Evolutionary conservation across 169 alveolate genomes (phyloP), one percentile per base, ranked within the genome.

Genomic region (Toxoplasma gondii): DNA sequence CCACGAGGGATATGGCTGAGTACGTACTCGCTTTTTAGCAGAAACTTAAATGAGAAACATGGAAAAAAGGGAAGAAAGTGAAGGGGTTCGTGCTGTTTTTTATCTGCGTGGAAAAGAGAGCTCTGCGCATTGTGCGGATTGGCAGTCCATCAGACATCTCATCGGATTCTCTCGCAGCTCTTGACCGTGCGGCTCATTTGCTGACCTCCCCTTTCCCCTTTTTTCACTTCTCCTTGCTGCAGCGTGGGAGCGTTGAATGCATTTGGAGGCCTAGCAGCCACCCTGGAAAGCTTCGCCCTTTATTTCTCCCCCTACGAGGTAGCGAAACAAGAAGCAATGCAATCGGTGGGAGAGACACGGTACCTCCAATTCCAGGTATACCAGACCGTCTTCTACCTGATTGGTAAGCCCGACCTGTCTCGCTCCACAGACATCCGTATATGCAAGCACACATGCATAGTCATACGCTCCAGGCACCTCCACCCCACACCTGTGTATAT

Each of bases 211-310:
- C 12, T 49, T 12, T 49, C 22, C 58, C 58, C 12, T 4, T 12
- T 4, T 49, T 4, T 12, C 58, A 12, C 12, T 12, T 49, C 12
- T 49, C 58, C 12, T 4, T 49, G 58, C 74, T 64, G n/a, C 74
- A 64, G 74, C 9, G 99, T 98, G 88, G 99, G 99, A 12, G 95
- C 97, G 81, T 97, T 98, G 95, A 99, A 98, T 87, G 96, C 98
- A 70, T 97, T 98, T 88, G 99, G 98, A 58, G 99, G 99, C 27
- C 93, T 98, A 54, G 99, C 99, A 44, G 99, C 92, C 39, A 53
- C 95, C 0, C 24, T 92, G 34, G 95, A 80, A 67, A 44, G 82
- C 67, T 39, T 92, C 36, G 95, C 82, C 27, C 41, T 83, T 31
- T 92, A 39, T 36, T 43, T 91, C 16, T 91, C 92, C 9, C n/a